phyloP scores from a whole-genome alignment of 164 flowering plant genomes.

The Platanus orientalis region DNA sequence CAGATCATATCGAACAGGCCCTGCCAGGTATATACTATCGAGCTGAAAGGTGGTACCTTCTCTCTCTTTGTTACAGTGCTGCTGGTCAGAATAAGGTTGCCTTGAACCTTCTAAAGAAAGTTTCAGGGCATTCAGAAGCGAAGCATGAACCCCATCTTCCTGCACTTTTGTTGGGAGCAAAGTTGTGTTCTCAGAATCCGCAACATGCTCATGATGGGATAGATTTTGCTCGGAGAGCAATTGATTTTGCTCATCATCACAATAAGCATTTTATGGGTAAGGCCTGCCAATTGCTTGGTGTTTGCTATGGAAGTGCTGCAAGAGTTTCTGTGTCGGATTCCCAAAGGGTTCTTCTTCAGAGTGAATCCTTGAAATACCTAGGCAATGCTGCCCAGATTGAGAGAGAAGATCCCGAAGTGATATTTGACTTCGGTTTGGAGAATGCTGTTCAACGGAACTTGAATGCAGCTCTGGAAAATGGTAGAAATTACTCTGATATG shows the following conservation, averaged over 20 bases:
- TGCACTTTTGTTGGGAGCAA: conserved; percentile 74
- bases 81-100: conserved; percentile 69
- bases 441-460: conserved; percentile 79
- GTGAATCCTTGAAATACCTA: conserved; percentile 50
- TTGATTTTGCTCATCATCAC: conserved; percentile 22
- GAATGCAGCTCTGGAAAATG: conserved; percentile 54
- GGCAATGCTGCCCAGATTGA: conserved; percentile 37
- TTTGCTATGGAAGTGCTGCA: conserved; percentile 77
- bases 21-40: conserved; percentile 69
- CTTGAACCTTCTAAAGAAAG: conserved; percentile 63
- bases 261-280: conserved; percentile 45
- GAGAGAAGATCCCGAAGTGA: conserved; percentile 55
- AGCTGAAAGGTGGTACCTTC: conserved; percentile 83
- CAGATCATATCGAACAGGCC: conserved; percentile 69
- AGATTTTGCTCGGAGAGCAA: conserved; percentile 50
- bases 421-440: conserved; percentile 57
- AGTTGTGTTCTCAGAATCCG: conserved; percentile 53
- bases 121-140: conserved; percentile 50
- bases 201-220: conserved; percentile 63
- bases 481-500: conserved; percentile 41
- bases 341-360: conserved; percentile 46
- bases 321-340: conserved; percentile 52
- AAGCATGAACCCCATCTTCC: conserved; percentile 48
- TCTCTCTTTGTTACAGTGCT: conserved; percentile 87
- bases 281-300: conserved; percentile 67